These are phyloP conservation scores for Xylaria sp. DNA, from an alignment of 2,329 filamentous ascomycete species.

Conservation along the genomic window DNA sequence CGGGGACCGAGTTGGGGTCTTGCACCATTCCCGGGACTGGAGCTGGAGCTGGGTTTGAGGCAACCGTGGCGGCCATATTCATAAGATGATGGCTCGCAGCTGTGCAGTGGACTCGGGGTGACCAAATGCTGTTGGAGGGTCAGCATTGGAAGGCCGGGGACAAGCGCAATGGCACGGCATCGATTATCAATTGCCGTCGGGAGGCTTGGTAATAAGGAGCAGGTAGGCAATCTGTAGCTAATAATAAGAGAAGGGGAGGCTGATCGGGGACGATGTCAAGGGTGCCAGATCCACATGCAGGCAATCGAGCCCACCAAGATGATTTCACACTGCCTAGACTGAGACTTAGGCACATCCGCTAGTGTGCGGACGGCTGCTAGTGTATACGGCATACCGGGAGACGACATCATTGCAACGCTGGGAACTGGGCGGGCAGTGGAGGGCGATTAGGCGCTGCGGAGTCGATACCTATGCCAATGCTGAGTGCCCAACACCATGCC, in stretches of 20 bases:
- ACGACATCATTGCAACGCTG: slow-evolving; percentile 1
- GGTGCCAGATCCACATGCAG: slow-evolving; percentile 27
- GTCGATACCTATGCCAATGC: neutral
- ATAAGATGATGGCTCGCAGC: slow-evolving; percentile 22
- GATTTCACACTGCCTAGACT: neutral
- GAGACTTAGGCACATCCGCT: neutral
- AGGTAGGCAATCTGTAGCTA: slow-evolving; percentile 10
- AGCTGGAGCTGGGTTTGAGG: slow-evolving; percentile 34
- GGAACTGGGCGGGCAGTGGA: neutral
- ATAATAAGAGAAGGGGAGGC: slow-evolving; percentile 20
- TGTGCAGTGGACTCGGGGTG: slow-evolving; percentile 11
- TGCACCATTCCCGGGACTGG: slow-evolving; percentile 32
- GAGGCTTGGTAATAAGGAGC: slow-evolving; percentile 11
- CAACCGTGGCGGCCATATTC: slow-evolving; percentile 44
- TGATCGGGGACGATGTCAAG: slow-evolving; percentile 15
- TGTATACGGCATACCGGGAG: too few species aligned
- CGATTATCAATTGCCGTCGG: slow-evolving; percentile 9
- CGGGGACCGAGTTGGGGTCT: slow-evolving; percentile 32
- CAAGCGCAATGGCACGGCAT: slow-evolving; percentile 23
- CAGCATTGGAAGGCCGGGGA: slow-evolving; percentile 26
- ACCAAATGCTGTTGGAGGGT: slow-evolving; percentile 21
- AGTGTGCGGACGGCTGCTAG: neutral
- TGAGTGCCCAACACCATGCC: neutral
- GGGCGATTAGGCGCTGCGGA: neutral
- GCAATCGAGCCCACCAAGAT: slow-evolving; percentile 22